Evolutionary conservation across 2,329 filamentous ascomycete genomes (phyloP).

Genomic region (Raffaelea arxii): DNA sequence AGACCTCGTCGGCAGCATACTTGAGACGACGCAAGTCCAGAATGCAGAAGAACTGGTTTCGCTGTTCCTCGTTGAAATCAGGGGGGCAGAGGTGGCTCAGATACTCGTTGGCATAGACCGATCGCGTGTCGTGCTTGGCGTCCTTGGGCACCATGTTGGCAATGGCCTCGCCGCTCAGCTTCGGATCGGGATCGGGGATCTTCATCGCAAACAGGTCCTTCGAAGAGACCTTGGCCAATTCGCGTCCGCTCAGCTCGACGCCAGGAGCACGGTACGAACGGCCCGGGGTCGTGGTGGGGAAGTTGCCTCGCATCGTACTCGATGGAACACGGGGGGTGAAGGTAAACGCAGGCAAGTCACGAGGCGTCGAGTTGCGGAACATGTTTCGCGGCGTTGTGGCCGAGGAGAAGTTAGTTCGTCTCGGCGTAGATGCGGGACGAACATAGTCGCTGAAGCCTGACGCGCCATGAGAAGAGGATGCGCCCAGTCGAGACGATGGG

Average conservation of each 20-base stretch:
- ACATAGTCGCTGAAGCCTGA: not conserved
- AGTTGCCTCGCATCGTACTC: slow-evolving; percentile 37
- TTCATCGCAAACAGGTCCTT: slow-evolving; percentile 48
- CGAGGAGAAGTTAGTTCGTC: slow-evolving; percentile 19
- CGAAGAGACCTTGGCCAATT: slow-evolving; percentile 37
- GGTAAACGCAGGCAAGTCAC: slow-evolving; percentile 17
- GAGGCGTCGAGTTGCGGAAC: slow-evolving; percentile 20
- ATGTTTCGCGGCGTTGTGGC: slow-evolving; percentile 22
- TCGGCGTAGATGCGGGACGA: slow-evolving; percentile 10
- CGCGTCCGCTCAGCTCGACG: slow-evolving; percentile 36
- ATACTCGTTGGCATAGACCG: slow-evolving; percentile 52
- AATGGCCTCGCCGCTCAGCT: slow-evolving; percentile 45
- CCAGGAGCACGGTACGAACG: slow-evolving; percentile 33
- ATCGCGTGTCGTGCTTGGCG: slow-evolving; percentile 35
- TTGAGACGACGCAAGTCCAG: slow-evolving; percentile 52
- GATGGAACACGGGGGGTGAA: slow-evolving; percentile 37
- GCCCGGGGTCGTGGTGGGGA: slow-evolving; percentile 35
- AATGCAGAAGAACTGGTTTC: slow-evolving; percentile 53
- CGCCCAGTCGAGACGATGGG: slow-evolving; percentile 19
- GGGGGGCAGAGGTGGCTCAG: slow-evolving; percentile 46
- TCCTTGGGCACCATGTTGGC: slow-evolving; percentile 44
- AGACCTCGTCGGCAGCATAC: slow-evolving; percentile 52
- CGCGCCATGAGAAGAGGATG: not conserved
- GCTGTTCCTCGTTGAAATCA: slow-evolving; percentile 48
- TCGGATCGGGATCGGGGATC: slow-evolving; percentile 46